Evolutionary conservation across 202 grass and related monocot genomes (phyloP).

Genomic region (Musa balbisiana): DNA sequence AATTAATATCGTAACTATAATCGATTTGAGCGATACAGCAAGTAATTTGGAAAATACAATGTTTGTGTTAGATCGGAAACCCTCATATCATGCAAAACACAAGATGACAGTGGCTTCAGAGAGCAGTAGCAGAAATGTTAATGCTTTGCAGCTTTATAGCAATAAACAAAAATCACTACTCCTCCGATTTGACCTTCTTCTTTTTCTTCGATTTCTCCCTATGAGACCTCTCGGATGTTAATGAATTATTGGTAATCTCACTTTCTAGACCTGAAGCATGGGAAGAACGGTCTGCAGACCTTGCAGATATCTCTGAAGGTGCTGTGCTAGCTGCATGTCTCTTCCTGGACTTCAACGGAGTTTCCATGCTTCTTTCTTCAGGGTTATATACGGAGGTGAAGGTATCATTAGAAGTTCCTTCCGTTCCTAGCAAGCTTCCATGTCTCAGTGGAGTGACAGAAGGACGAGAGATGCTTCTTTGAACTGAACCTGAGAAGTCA

Average conservation of each 20-base stretch:
- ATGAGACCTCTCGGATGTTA: slow-evolving; percentile 1
- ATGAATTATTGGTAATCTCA: slow-evolving; percentile 4
- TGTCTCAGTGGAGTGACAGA: slow-evolving; percentile 25
- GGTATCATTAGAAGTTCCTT: not conserved
- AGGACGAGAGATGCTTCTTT: slow-evolving; percentile 40
- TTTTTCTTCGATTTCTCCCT: slow-evolving; percentile 40
- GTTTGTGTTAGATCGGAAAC: too few relatives aligned
- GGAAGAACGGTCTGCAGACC: slow-evolving; percentile 22
- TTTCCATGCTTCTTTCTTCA: slow-evolving; percentile 18
- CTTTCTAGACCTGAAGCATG: slow-evolving; percentile 20
- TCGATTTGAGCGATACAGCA: too few relatives aligned
- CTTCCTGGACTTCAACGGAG: slow-evolving; percentile 30
- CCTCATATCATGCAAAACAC: too few relatives aligned
- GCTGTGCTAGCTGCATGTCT: slow-evolving; percentile 15
- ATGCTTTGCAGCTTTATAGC: too few relatives aligned
- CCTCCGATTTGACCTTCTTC: slow-evolving; percentile 34
- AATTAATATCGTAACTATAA: too few relatives aligned
- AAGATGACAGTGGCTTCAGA: too few relatives aligned
- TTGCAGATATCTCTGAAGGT: slow-evolving; percentile 26
- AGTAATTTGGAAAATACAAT: too few relatives aligned
- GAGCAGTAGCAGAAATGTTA: too few relatives aligned
- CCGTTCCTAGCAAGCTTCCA: slow-evolving; percentile 33
- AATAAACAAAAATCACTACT: not conserved
- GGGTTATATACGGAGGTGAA: slow-evolving; percentile 27
- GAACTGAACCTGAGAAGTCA: slow-evolving; percentile 25